Percentiles rank a stretch among this genome's conserved stretches.
Evolutionary conservation across 768 basidiomycete genomes (phyloP).

Genomic region (Dendrothele bispora): DNA sequence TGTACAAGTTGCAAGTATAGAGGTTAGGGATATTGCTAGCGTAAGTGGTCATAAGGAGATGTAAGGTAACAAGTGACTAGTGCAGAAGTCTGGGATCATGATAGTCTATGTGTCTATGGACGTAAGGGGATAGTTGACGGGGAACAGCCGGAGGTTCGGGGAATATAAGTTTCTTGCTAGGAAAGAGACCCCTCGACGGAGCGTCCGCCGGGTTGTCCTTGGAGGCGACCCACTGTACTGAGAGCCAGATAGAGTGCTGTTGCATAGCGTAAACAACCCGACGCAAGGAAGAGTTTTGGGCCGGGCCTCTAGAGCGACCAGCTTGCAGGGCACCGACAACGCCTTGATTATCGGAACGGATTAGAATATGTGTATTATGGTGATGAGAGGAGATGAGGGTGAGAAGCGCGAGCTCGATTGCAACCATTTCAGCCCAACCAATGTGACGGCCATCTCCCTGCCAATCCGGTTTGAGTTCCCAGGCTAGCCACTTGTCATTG

Average conservation of each 20-base stretch:
- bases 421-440: constrained; percentile 46
- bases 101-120: background rate
- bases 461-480: constrained; percentile 34
- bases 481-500: constrained; percentile 36
- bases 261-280: constrained; percentile 23
- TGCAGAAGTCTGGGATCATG: too few species aligned
- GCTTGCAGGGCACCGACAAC: constrained; percentile 34
- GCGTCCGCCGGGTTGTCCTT: constrained; percentile 33
- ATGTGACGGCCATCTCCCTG: constrained; percentile 30
- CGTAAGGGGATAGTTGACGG: background rate
- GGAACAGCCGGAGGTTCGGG: constrained; percentile 2
- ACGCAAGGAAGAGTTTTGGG: constrained; percentile 27
- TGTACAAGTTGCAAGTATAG: too few species aligned
- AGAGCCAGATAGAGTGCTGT: constrained; percentile 20
- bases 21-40: too few species aligned
- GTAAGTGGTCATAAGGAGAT: too few species aligned
- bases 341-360: constrained; percentile 42
- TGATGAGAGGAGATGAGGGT: constrained; percentile 25
- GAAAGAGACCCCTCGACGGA: constrained; percentile 27
- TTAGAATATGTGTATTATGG: constrained; percentile 19
- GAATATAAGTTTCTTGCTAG: constrained; percentile 9
- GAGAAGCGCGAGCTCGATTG: constrained; percentile 39
- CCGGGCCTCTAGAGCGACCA: constrained; percentile 17
- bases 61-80: too few species aligned
- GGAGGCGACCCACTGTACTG: constrained; percentile 28